Evolutionary conservation across 177 flowering plant species (phyloP).

Genomic region (Tripterygium wilfordii): DNA sequence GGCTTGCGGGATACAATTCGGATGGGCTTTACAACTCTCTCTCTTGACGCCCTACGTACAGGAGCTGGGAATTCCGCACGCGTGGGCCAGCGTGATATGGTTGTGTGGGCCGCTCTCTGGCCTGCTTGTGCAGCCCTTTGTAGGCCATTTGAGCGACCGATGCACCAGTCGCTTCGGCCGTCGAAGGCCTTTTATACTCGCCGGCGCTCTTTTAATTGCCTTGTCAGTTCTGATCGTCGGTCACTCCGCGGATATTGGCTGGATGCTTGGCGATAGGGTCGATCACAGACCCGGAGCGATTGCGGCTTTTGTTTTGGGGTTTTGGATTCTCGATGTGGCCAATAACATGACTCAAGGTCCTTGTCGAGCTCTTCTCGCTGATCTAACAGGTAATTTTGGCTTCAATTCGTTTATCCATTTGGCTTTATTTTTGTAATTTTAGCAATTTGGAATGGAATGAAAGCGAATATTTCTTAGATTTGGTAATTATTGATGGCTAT

Average conservation of each 20-base stretch:
- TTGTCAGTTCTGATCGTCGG: conserved; percentile 67
- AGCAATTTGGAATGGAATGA: neutral
- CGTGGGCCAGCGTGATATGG: conserved; percentile 87
- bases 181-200: conserved; percentile 73
- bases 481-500: neutral
- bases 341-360: conserved; percentile 94
- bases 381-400: conserved; percentile 57
- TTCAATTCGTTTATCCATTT: neutral
- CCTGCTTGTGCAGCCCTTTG: conserved; percentile 85
- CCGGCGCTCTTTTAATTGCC: conserved; percentile 50
- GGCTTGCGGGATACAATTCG: conserved; percentile 95
- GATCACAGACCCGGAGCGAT: conserved; percentile 49
- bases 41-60: conserved; percentile 96
- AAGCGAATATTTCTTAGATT: no score
- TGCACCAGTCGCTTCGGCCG: conserved; percentile 75
- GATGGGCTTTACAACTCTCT: conserved; percentile 96
- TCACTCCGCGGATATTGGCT: conserved; percentile 76
- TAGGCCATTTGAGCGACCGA: conserved; percentile 87
- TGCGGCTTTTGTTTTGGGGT: conserved; percentile 69
- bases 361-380: conserved; percentile 90
- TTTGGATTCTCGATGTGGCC: conserved; percentile 94
- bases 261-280: conserved; percentile 55
- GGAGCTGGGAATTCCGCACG: conserved; percentile 94
- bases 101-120: conserved; percentile 96
- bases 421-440: neutral